Base-by-base conservation (phyloP, 768 basidiomycete genomes). In the Boletellus sp. region DNA sequence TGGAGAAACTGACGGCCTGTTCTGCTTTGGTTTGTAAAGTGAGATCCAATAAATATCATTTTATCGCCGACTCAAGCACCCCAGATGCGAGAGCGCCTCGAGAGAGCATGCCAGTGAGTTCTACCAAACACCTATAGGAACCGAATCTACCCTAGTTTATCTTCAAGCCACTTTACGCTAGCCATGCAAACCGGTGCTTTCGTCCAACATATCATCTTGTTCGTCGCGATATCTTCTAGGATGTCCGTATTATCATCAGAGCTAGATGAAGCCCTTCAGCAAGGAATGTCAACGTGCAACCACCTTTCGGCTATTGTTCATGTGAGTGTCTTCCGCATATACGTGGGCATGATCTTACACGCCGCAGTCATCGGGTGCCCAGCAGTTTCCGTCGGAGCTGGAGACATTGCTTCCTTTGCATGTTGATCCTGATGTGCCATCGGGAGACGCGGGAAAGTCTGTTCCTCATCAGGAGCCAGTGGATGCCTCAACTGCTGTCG, bases 141-240 rank as follows among this genome's bases (percentile, higher is more conserved):
- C 33, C 48, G 32, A 9, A 46, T 6, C 22, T n/a, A 13, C 17
- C 13, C 43, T 46, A 34, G 34, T 47, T 17, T 42, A 34, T 22
- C 31, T 38, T 42, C 8, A 53, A 91, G 88, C 39, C 77, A 77
- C 24, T 81, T 89, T 51, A 68, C 72, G 24, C 71, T 83, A 22
- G 77, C 79, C 31, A 78, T 91, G 74, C 85, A 85, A 61, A 77
- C 80, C 1, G 87, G 84, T 16, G 83, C 87, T 16, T 92, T 92
- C 59, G 71, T 86, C 12, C 84, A 85, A 53, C 62, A 87, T 15
- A 66, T 84, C n/a, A 60, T 92, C 40, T 70, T 79, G 5, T 72
- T 90, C 36, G 70, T 74, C 20, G 85, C 81, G 12, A 76, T 87
- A 34, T 68, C 77, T 38, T 84, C 85, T 3, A 76, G 88, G 49